phyloP scores from a whole-genome alignment of 2,329 filamentous ascomycete genomes.

The Diaporthe citrichinensis region DNA sequence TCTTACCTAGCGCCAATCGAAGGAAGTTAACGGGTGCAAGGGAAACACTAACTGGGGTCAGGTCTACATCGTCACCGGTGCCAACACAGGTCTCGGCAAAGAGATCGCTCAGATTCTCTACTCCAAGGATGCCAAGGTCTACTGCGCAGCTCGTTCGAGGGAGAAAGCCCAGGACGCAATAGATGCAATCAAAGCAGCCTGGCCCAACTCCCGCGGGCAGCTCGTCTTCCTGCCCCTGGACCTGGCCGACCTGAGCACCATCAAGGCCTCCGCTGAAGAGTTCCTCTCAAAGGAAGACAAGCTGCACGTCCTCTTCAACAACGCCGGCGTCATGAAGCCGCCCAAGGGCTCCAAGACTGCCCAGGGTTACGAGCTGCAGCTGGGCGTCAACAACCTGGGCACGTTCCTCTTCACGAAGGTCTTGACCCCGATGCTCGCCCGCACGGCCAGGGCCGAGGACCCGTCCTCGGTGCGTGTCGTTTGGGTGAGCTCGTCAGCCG shows the following conservation, averaged over 20 bases:
- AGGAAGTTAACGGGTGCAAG: too few relatives aligned
- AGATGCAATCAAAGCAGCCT: slow-evolving; percentile 51
- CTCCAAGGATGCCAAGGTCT: slow-evolving; percentile 63
- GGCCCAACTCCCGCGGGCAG: slow-evolving; percentile 43
- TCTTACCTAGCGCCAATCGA: not conserved
- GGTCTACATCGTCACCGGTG: slow-evolving; percentile 63
- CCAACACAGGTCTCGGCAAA: slow-evolving; percentile 58
- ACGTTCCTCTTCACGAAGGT: slow-evolving; percentile 40
- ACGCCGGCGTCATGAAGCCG: slow-evolving; percentile 55
- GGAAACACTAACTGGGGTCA: slow-evolving; percentile 33
- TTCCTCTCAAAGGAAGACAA: slow-evolving; percentile 46
- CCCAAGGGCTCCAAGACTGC: slow-evolving; percentile 47
- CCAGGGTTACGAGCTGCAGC: slow-evolving; percentile 40
- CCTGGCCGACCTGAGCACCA: slow-evolving; percentile 47
- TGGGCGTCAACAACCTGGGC: slow-evolving; percentile 41
- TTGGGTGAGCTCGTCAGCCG: slow-evolving; percentile 37
- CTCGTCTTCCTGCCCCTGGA: slow-evolving; percentile 55
- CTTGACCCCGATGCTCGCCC: slow-evolving; percentile 37
- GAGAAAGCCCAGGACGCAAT: slow-evolving; percentile 59
- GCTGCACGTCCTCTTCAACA: slow-evolving; percentile 57
- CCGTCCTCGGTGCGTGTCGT: slow-evolving; percentile 38
- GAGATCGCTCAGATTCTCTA: slow-evolving; percentile 66
- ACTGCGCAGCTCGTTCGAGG: slow-evolving; percentile 62
- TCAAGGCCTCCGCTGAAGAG: slow-evolving; percentile 45
- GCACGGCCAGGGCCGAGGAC: slow-evolving; percentile 23